Conservation (phyloP, 257 asterid genomes). For the Penstemon davidsonii region DNA sequence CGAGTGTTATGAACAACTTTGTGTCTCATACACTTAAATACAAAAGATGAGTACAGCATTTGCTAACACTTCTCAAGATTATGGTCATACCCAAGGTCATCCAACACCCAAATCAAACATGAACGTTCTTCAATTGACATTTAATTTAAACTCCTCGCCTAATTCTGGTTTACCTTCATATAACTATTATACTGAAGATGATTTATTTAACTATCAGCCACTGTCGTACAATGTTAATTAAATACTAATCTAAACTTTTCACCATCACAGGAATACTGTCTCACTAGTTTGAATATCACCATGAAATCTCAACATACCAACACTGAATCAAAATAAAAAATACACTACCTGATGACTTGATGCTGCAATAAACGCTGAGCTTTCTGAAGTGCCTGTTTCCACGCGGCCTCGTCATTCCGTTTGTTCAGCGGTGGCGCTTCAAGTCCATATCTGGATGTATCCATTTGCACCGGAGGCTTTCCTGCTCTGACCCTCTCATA, state of each 20-base stretch:
- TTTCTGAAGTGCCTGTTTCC: constrained; percentile 83
- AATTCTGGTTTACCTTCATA: constrained; percentile 11
- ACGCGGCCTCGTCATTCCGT: constrained; percentile 87
- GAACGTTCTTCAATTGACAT: constrained; percentile 3
- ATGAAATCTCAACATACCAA: not conserved
- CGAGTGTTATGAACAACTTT: not conserved
- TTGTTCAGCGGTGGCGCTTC: constrained; percentile 77
- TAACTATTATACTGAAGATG: constrained; percentile 2
- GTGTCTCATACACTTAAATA: not conserved
- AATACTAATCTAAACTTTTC: not conserved
- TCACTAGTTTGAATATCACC: not conserved
- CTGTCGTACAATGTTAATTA: not conserved
- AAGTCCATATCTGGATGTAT: constrained; percentile 85
- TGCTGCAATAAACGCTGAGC: constrained; percentile 94
- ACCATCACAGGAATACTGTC: not conserved
- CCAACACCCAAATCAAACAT: not conserved
- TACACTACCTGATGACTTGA: constrained; percentile 80
- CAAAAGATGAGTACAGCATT: not conserved
- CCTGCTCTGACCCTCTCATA: constrained; percentile 95
- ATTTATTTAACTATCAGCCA: not conserved
- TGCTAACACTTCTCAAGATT: not conserved
- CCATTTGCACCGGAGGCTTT: constrained; percentile 86
- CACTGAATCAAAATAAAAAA: constrained; percentile 22
- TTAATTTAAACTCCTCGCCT: constrained; percentile 4
- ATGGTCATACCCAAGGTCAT: not conserved